Evolutionary conservation across 23 red algal species (phyloP), one percentile per base, ranked within the genome.

Genomic region (Cyanidium caldarium): DNA sequence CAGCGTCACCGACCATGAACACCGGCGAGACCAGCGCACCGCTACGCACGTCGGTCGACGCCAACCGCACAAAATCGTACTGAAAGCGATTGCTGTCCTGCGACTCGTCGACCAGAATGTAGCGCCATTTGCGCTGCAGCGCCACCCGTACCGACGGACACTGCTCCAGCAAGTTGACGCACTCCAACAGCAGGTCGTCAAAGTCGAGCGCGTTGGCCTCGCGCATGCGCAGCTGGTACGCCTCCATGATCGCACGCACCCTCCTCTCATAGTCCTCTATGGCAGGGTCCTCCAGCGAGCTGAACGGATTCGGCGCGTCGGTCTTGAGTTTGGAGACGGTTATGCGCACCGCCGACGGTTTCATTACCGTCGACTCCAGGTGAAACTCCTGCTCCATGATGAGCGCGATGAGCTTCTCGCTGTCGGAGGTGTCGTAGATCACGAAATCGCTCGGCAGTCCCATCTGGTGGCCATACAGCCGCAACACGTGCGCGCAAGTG

Each of bases 71-170:
- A 7, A 91, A 72, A 31, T 91, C 78, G 67, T 83, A 91, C 72
- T 91, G 86, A 15, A 83, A 66, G 30, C 34, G 34, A 35, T 83
- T 91, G 31, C 70, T 83, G 39, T 91, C 86, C 61, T 91, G 79
- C 69, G 78, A 83, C 74, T 91, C 86, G 42, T 91, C 86, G 20
- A 91, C 86, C 12, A 91, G 67, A 46, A 91, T 44, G 30, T 91
- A 73, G 0, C 69, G 37, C 44, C 72, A 91, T 3, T 56, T 68
- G 38, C 45, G 25, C 57, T 72, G 68, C 35, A 91, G 73, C 12
- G 40, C 67, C 1, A 19, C 17, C 19, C 72, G 74, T 30, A 84
- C 76, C 3, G 41, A 41, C 14, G 25, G 34, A 30, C 38, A 29
- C 33, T 73, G 38, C 3, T 51, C 20, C 65, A 91, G 25, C 33